Conservation (phyloP, 2,329 filamentous ascomycete species). For the Colletotrichum sp. region DNA sequence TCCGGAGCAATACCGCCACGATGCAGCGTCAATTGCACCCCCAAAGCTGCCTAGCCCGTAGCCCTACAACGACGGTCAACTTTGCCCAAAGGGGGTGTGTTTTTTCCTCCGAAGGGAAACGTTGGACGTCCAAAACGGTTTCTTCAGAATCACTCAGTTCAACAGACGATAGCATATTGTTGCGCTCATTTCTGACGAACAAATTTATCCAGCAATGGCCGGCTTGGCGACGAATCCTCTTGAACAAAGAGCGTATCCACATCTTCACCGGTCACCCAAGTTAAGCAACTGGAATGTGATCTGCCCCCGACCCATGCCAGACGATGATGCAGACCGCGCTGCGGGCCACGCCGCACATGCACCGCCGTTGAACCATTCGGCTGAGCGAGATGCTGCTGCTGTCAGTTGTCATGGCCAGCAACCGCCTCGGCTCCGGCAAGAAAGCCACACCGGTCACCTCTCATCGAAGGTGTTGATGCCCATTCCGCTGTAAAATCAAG, state of each 20-base stretch:
- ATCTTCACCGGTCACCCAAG: conserved; percentile 17
- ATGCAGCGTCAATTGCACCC: not conserved
- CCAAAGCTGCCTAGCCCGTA: not conserved
- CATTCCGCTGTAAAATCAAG: not conserved
- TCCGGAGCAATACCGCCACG: not conserved
- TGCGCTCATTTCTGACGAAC: not conserved
- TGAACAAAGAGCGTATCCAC: conserved; percentile 6
- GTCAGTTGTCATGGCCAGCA: not conserved
- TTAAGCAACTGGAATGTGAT: not conserved
- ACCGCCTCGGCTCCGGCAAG: not conserved
- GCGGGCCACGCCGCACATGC: not conserved
- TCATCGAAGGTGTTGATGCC: not conserved
- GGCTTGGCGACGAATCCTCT: not conserved
- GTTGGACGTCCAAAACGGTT: not conserved
- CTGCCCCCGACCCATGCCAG: not conserved
- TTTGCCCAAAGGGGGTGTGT: not conserved
- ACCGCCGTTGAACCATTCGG: not conserved
- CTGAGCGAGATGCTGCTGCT: not conserved
- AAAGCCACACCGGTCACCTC: not conserved
- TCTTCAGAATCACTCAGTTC: not conserved
- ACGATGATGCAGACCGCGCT: not conserved
- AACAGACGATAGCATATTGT: not conserved
- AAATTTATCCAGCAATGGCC: not conserved
- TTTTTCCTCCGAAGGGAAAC: not conserved
- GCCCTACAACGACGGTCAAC: not conserved